Percentiles rank a stretch among this genome's conserved stretches.
These are phyloP conservation scores for Epichloe coenophiala DNA, from an alignment of 2,329 filamentous ascomycete species.

Conservation along the genomic window DNA sequence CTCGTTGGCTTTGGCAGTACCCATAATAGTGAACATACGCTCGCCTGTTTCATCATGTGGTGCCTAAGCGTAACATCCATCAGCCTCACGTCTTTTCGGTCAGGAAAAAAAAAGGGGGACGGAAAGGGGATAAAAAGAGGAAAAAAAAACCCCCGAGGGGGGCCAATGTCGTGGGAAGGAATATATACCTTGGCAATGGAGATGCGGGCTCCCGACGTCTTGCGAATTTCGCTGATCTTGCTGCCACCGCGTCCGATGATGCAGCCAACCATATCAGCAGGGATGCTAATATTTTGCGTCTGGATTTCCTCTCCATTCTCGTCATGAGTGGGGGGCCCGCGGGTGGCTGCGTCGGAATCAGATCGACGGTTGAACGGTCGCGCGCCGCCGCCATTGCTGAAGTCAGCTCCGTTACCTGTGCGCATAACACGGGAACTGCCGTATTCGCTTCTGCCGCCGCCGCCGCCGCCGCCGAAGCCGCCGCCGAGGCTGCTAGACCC, in stretches of 20 bases:
- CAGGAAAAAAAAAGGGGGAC: too few relatives aligned
- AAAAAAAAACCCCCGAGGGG: background rate
- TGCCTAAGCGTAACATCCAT: conserved; percentile 31
- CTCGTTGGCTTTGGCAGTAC: conserved; percentile 85
- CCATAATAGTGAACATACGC: conserved; percentile 99
- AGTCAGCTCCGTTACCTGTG: conserved; percentile 94
- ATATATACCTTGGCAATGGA: conserved; percentile 74
- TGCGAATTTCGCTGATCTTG: conserved; percentile 98
- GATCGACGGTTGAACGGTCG: conserved; percentile 66
- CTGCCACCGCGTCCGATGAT: conserved; percentile 91
- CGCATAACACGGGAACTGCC: conserved; percentile 67
- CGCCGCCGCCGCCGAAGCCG: conserved; percentile 13
- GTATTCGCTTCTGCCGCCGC: conserved; percentile 34
- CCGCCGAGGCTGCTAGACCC: conserved; percentile 33
- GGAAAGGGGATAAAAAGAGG: background rate
- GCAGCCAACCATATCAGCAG: conserved; percentile 98
- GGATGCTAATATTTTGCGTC: conserved; percentile 98
- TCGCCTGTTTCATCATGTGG: conserved; percentile 96
- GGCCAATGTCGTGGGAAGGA: background rate
- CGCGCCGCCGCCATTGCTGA: conserved; percentile 63
- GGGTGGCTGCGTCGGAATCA: conserved; percentile 65
- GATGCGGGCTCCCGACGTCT: conserved; percentile 90
- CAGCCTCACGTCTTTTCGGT: background rate
- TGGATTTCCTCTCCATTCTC: conserved; percentile 97
- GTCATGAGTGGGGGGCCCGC: conserved; percentile 76